phyloP scores from a whole-genome alignment of 2,329 filamentous ascomycete genomes.

The Verticillium nonalfalfae region DNA sequence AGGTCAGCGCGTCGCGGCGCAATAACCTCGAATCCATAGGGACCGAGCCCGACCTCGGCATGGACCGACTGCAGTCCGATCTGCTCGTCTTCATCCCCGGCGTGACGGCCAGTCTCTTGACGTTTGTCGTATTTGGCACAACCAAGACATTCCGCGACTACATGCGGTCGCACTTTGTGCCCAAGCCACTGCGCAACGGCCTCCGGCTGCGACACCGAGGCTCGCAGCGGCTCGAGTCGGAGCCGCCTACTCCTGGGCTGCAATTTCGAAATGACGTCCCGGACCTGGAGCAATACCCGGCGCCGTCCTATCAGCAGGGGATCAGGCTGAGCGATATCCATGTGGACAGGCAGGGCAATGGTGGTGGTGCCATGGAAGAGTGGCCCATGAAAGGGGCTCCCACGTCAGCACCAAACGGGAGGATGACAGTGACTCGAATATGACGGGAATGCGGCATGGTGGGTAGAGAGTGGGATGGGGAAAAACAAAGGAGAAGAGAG shows the following conservation, averaged over 20 bases:
- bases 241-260: neutral
- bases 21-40: constrained; percentile 22
- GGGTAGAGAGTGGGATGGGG: too few species aligned
- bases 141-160: constrained; percentile 16
- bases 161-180: constrained; percentile 12
- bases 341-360: neutral
- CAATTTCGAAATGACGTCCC: neutral
- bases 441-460: neutral
- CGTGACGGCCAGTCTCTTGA: constrained; percentile 15
- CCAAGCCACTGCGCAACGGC: constrained; percentile 2
- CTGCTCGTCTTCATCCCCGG: constrained; percentile 18
- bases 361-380: neutral
- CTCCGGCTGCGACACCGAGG: neutral
- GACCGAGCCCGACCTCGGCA: constrained; percentile 24
- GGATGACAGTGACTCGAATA: constrained; percentile 3
- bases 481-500: neutral
- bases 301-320: neutral
- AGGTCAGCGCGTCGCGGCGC: constrained; percentile 21
- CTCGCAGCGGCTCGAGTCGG: neutral
- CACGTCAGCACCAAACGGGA: constrained; percentile 2
- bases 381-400: neutral
- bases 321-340: constrained; percentile 1
- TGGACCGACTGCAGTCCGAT: constrained; percentile 10
- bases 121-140: constrained; percentile 18
- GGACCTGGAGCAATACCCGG: neutral